A percentile compares a stretch with the other conserved stretches of the same genome.
phyloP scores from a whole-genome alignment of 2,329 filamentous ascomycete genomes.

The Macroventuria anomochaeta region DNA sequence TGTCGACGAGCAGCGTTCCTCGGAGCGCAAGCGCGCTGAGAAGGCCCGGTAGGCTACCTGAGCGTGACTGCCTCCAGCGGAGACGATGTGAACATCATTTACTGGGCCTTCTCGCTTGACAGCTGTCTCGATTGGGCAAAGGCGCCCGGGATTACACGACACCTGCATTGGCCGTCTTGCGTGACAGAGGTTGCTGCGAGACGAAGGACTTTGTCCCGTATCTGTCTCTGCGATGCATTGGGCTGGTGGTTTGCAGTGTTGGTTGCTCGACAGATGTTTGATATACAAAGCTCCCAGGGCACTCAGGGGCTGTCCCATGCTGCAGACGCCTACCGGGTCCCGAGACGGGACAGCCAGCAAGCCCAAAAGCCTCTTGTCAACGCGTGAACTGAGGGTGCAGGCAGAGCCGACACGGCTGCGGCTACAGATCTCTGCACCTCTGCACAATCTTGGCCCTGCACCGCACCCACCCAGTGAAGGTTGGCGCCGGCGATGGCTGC shows the following conservation, averaged over 20 bases:
- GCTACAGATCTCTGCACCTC: constrained; percentile 33
- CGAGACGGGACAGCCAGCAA: constrained; percentile 30
- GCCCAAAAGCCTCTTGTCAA: constrained; percentile 27
- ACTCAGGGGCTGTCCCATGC: constrained; percentile 25
- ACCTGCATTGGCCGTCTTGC: constrained; percentile 16
- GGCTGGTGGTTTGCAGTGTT: constrained; percentile 3
- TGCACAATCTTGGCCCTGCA: constrained; percentile 26
- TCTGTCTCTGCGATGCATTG: constrained; percentile 19
- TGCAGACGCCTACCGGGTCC: constrained; percentile 33
- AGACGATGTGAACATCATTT: constrained; percentile 8
- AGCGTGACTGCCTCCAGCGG: constrained; percentile 19
- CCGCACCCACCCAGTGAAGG: constrained; percentile 20
- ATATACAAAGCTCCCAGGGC: neutral
- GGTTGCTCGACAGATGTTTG: constrained; percentile 19
- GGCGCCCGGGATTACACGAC: constrained; percentile 27
- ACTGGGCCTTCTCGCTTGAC: constrained; percentile 32
- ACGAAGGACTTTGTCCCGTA: constrained; percentile 13
- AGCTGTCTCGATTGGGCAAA: constrained; percentile 29
- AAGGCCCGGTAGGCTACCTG: constrained; percentile 15
- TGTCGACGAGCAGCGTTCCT: constrained; percentile 16
- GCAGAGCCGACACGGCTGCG: constrained; percentile 32
- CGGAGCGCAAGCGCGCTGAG: constrained; percentile 13
- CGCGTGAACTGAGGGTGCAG: constrained; percentile 16
- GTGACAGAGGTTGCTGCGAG: constrained; percentile 22
- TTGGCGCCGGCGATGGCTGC: constrained; percentile 30